Evolutionary conservation across 306 rosid genomes (phyloP).

Genomic region (Sphenostylis stenocarpa): DNA sequence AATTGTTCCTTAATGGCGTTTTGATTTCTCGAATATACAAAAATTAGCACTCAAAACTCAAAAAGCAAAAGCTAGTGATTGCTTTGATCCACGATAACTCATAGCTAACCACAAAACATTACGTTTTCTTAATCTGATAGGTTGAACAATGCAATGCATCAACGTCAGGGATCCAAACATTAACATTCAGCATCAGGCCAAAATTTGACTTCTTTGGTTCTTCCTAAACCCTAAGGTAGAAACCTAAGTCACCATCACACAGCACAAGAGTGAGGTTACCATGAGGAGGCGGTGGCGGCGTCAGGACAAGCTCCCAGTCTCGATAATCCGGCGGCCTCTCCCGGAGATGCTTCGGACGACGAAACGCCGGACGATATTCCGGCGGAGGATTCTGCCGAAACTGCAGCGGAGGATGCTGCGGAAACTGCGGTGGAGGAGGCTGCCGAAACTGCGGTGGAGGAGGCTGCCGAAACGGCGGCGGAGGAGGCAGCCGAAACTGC

Average conservation of each 20-base stretch:
- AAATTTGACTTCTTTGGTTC: not conserved
- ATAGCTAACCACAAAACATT: not conserved
- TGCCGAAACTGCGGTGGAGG: slow-evolving; percentile 32
- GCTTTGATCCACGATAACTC: not conserved
- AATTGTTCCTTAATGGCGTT: not conserved
- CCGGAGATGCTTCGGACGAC: slow-evolving; percentile 19
- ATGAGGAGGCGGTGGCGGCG: slow-evolving; percentile 43
- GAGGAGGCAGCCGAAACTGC: not conserved
- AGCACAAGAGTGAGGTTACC: slow-evolving; percentile 45
- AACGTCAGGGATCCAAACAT: not conserved
- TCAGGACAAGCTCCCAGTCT: slow-evolving; percentile 68
- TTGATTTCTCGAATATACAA: not conserved
- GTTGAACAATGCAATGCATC: not conserved
- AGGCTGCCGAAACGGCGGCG: slow-evolving; percentile 15
- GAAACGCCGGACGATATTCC: not conserved
- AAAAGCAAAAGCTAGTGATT: not conserved
- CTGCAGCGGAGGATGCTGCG: too few species aligned
- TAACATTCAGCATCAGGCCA: not conserved
- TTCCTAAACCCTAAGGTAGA: slow-evolving; percentile 8
- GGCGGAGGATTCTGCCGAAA: slow-evolving; percentile 5
- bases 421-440: slow-evolving; percentile 17
- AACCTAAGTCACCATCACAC: not conserved
- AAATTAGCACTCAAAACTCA: not conserved
- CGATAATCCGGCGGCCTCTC: slow-evolving; percentile 53
- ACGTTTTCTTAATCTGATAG: not conserved